phyloP scores from a whole-genome alignment of 345 rosid genomes.

The Lumnitzera littorea region DNA sequence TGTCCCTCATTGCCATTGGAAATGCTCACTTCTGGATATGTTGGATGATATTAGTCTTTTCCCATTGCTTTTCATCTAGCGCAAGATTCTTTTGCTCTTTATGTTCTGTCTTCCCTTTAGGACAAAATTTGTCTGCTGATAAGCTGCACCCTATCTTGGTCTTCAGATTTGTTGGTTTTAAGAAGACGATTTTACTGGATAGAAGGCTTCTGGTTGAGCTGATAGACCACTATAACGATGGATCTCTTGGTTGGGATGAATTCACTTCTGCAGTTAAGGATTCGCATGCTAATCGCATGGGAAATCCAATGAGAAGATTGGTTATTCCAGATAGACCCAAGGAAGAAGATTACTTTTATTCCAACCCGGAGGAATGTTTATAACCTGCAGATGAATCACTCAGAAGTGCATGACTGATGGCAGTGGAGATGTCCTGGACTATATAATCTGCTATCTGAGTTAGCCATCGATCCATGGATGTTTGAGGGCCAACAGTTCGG shows the following conservation, averaged over 20 bases:
- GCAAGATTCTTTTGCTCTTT: no score
- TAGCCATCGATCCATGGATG: conserved; percentile 4
- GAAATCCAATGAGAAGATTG: conserved; percentile 51
- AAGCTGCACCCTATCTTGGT: not conserved
- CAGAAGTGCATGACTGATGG: conserved; percentile 27
- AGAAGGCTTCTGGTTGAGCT: conserved; percentile 69
- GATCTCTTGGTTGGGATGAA: conserved; percentile 69
- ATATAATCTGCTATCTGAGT: conserved; percentile 2
- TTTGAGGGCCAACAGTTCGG: not conserved
- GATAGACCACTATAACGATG: conserved; percentile 62
- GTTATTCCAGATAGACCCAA: conserved; percentile 77
- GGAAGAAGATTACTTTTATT: conserved; percentile 90
- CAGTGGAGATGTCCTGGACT: conserved; percentile 7
- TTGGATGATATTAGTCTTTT: no score
- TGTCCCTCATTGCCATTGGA: no score
- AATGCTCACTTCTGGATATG: no score
- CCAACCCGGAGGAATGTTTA: conserved; percentile 94
- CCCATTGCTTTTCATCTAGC: no score
- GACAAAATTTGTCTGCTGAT: not conserved
- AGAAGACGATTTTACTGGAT: conserved; percentile 74
- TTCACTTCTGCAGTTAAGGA: conserved; percentile 72
- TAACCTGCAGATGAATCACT: conserved; percentile 29
- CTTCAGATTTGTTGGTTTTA: conserved; percentile 77
- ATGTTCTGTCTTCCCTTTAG: no score
- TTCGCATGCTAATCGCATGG: conserved; percentile 60